A percentile compares a stretch with the other conserved stretches of the same genome.
Evolutionary conservation across 768 basidiomycete species (phyloP).

Genomic region (Xerocomus potaroensis): DNA sequence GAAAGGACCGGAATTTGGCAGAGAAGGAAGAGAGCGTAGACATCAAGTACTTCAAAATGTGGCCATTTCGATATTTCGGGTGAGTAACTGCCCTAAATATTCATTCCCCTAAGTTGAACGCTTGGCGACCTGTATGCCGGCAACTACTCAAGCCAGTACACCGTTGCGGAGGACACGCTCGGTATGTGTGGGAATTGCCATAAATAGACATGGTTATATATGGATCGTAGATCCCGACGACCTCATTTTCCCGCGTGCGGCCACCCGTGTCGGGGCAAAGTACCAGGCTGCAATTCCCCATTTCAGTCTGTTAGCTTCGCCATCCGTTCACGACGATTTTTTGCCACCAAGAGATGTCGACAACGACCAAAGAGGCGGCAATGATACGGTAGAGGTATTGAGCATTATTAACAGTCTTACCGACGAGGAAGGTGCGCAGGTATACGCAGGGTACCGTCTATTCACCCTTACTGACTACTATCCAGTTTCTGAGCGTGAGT

Average conservation of each 20-base stretch:
- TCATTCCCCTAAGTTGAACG: not conserved
- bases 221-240: conserved; percentile 81
- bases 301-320: conserved; percentile 32
- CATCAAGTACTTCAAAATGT: conserved; percentile 85
- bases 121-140: conserved; percentile 12
- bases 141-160: conserved; percentile 61
- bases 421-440: conserved; percentile 62
- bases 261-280: conserved; percentile 85
- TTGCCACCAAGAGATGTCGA: not conserved
- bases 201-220: conserved; percentile 22
- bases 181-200: conserved; percentile 43
- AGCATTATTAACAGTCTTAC: conserved; percentile 62
- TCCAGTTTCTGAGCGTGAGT: conserved; percentile 57
- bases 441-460: conserved; percentile 13
- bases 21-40: conserved; percentile 75
- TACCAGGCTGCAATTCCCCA: conserved; percentile 67
- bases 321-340: conserved; percentile 26
- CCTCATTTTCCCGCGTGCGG: conserved; percentile 90
- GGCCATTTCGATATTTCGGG: conserved; percentile 98
- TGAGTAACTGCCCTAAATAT: conserved; percentile 35
- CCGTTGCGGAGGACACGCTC: conserved; percentile 86
- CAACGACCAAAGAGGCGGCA: conserved; percentile 60
- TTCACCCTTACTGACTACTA: conserved; percentile 20
- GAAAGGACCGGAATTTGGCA: conserved; percentile 68
- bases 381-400: conserved; percentile 69